Conservation (phyloP, 345 rosid species). For the Eucalyptus globulus region DNA sequence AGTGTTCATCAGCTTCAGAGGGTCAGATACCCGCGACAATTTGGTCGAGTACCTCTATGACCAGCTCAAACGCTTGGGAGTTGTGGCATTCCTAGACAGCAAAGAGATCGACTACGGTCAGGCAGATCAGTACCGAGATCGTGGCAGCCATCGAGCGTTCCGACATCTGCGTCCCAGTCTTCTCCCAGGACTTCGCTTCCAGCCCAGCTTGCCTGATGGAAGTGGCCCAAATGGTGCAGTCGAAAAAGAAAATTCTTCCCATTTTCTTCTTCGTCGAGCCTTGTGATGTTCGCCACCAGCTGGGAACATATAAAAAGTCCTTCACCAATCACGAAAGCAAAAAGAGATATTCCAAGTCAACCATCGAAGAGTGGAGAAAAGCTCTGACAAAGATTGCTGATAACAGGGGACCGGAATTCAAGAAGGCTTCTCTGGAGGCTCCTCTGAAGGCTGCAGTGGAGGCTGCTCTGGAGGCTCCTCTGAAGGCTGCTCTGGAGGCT, state of each 20-base stretch:
- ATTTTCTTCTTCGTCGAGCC: neutral
- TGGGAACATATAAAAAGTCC: rapidly evolving
- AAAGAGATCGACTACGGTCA: rapidly evolving
- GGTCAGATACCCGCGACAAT: neutral
- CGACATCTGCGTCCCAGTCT: neutral
- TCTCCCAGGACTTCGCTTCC: neutral
- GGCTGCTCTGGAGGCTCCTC: no score
- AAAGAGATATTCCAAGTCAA: rapidly evolving
- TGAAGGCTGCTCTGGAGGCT: no score
- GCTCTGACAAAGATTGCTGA: neutral
- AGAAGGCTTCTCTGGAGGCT: neutral
- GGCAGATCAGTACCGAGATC: rapidly evolving
- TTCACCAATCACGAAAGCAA: rapidly evolving
- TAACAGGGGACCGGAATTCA: neutral
- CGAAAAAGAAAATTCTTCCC: neutral
- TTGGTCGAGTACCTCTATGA: neutral
- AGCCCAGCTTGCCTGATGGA: neutral
- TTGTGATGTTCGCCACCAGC: neutral
- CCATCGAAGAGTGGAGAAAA: neutral
- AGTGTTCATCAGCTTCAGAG: neutral
- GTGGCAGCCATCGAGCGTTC: neutral
- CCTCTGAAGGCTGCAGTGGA: no score
- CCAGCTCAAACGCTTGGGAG: rapidly evolving
- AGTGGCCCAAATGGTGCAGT: neutral
- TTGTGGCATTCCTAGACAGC: no score